A percentile compares a stretch with the other conserved stretches of the same genome.
These are phyloP conservation scores for Colletotrichum sublineola DNA, from an alignment of 2,329 filamentous ascomycete genomes.

Conservation along the genomic window DNA sequence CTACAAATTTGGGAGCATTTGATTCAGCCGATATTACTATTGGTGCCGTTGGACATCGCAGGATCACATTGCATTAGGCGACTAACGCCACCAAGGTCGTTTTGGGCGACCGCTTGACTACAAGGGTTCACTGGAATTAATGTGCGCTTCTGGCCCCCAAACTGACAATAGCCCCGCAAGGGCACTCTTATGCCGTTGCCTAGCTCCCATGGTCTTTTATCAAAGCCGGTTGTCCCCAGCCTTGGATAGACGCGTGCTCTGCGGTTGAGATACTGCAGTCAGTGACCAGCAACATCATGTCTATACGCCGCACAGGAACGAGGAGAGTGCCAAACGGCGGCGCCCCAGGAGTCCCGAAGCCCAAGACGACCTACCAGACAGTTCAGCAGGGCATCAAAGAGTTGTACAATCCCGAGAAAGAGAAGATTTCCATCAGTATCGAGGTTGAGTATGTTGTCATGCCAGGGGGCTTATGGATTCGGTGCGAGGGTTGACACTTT, in stretches of 20 bases:
- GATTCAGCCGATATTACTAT: constrained; percentile 28
- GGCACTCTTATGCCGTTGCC: constrained; percentile 26
- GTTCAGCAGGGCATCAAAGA: constrained; percentile 56
- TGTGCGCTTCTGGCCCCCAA: constrained; percentile 12
- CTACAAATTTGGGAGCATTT: constrained; percentile 23
- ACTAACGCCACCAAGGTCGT: constrained; percentile 38
- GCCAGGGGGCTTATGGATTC: not conserved
- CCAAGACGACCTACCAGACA: constrained; percentile 52
- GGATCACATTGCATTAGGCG: constrained; percentile 34
- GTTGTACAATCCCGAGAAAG: constrained; percentile 50
- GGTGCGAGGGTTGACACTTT: constrained; percentile 36
- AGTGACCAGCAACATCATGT: constrained; percentile 29
- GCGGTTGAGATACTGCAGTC: not conserved
- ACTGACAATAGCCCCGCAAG: constrained; percentile 25
- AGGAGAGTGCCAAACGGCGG: constrained; percentile 37
- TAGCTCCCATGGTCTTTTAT: constrained; percentile 27
- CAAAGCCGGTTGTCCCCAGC: constrained; percentile 25
- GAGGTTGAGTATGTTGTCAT: constrained; percentile 53
- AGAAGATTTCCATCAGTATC: constrained; percentile 46
- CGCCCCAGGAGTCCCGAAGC: constrained; percentile 39
- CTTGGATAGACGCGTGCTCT: constrained; percentile 1
- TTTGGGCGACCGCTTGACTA: constrained; percentile 32
- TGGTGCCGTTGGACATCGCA: constrained; percentile 31
- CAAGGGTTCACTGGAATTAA: constrained; percentile 24
- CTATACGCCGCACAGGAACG: constrained; percentile 36